Conservation (phyloP, 1,284 basidiomycete genomes). For the Trichosporon sp. region DNA sequence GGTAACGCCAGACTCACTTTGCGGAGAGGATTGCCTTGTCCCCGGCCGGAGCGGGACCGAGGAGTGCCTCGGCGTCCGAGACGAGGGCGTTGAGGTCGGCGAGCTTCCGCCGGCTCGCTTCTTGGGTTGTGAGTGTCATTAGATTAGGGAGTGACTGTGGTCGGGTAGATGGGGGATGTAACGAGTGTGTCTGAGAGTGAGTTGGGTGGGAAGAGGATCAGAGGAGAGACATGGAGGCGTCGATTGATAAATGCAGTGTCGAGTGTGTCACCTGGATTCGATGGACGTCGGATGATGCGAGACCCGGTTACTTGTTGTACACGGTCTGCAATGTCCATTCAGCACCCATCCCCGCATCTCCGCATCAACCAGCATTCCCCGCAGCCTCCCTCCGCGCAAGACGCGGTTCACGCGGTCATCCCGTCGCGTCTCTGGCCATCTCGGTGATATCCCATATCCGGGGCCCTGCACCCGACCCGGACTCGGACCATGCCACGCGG, state of each 20-base stretch:
- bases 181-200: not conserved
- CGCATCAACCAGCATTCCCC: too few species aligned
- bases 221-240: not conserved
- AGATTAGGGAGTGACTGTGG: not conserved
- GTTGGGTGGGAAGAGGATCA: not conserved
- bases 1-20: constrained; percentile 1
- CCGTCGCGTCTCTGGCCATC: not conserved
- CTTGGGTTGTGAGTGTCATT: constrained; percentile 7
- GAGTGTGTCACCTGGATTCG: not conserved
- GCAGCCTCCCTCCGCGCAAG: too few species aligned
- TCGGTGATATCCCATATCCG: constrained; percentile 9
- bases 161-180: not conserved
- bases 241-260: not conserved
- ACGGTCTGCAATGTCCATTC: too few species aligned
- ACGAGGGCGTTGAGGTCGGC: constrained; percentile 38
- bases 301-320: not conserved
- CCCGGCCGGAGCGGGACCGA: constrained; percentile 40
- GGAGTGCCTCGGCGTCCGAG: constrained; percentile 34
- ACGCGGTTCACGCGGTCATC: not conserved
- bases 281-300: not conserved
- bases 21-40: constrained; percentile 33
- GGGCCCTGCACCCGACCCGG: not conserved
- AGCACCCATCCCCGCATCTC: too few species aligned
- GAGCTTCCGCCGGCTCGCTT: constrained; percentile 30
- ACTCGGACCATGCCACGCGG: not conserved